Conservation (phyloP, 148 eudicot genomes). For the Cornus controversa region DNA sequence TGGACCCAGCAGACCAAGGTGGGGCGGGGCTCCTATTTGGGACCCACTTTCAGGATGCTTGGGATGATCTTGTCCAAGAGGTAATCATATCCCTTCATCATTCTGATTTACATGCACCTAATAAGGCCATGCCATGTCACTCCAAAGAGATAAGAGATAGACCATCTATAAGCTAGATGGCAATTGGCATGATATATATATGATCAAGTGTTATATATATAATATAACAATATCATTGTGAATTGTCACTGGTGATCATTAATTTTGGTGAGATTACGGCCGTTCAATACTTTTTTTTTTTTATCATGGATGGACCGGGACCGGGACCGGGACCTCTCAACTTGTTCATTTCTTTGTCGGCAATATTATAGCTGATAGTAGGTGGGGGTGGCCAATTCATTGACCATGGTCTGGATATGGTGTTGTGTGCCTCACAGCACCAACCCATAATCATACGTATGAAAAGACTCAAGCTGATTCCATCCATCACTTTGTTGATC, state of each 20-base stretch:
- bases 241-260: not conserved
- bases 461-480: not conserved
- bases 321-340: not conserved
- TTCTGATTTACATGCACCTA: not conserved
- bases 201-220: not conserved
- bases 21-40: slow-evolving; percentile 95
- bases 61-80: slow-evolving; percentile 96
- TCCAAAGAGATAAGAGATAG: too few relatives aligned
- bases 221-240: not conserved
- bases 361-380: not conserved
- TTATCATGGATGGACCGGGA: not conserved
- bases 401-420: not conserved
- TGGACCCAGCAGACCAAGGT: slow-evolving; percentile 90
- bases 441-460: not conserved
- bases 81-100: slow-evolving; percentile 37
- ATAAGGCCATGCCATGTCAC: not conserved
- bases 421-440: not conserved
- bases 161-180: too few relatives aligned
- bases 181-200: too few relatives aligned
- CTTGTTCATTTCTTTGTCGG: not conserved
- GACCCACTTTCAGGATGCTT: slow-evolving; percentile 97
- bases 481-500: not conserved
- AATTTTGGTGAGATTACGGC: not conserved
- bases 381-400: not conserved
- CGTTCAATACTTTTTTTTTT: not conserved